Conservation (phyloP, 139 green algal species). For the Auxenochlorella pyrenoidosa region DNA sequence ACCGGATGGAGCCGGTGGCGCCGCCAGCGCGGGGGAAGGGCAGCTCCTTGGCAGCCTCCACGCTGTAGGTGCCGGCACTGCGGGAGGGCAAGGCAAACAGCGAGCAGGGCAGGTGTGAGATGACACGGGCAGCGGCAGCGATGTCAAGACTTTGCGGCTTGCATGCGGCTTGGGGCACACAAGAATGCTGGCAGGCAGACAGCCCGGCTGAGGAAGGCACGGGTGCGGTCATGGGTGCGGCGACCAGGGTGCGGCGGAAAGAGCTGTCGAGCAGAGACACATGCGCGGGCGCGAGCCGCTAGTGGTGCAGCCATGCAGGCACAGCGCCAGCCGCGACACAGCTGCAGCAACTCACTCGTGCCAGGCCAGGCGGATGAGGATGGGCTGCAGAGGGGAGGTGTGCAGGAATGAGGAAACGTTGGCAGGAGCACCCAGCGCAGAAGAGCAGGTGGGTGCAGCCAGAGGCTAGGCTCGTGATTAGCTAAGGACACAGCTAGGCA, state of each 20-base stretch:
- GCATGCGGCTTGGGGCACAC: background rate
- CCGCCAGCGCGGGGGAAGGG: slow-evolving; percentile 62
- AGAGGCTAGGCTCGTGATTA: too few species aligned
- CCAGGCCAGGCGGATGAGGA: slow-evolving; percentile 26
- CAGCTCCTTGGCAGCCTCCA: slow-evolving; percentile 12
- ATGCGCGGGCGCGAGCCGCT: too few species aligned
- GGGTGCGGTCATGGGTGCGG: too few species aligned
- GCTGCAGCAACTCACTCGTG: background rate
- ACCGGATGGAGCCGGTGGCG: slow-evolving; percentile 85
- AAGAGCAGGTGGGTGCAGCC: too few species aligned
- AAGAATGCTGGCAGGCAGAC: background rate
- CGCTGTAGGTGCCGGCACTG: slow-evolving; percentile 69
- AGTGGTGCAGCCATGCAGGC: too few species aligned
- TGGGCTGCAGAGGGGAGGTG: background rate
- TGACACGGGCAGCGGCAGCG: slow-evolving; percentile 6
- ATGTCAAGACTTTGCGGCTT: background rate
- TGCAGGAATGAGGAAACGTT: background rate
- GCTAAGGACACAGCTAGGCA: too few species aligned
- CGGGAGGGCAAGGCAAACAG: slow-evolving; percentile 42
- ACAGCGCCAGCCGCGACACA: background rate
- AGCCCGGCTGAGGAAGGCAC: too few species aligned
- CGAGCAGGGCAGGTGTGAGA: slow-evolving; percentile 69
- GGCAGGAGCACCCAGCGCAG: too few species aligned
- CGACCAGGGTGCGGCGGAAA: too few species aligned
- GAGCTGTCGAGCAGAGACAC: too few species aligned